Evolutionary conservation across 1,284 basidiomycete species (phyloP).

Genomic region (Fomitopsis schrenkii): DNA sequence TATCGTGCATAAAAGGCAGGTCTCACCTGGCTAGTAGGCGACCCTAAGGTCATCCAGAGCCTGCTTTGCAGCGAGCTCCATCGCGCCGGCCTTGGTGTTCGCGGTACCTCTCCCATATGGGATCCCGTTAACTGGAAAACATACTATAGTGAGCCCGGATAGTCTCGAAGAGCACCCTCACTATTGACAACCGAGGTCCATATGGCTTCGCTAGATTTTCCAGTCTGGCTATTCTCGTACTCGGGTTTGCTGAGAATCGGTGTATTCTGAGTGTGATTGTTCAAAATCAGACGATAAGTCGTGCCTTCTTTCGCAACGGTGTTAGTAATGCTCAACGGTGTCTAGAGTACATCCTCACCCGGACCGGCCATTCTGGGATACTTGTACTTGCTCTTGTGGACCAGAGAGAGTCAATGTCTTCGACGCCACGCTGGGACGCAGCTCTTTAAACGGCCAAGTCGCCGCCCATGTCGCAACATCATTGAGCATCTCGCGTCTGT

Average conservation of each 20-base stretch:
- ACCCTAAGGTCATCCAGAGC: not conserved
- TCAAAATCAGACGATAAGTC: not conserved
- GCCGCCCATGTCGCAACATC: not conserved
- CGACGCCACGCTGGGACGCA: not conserved
- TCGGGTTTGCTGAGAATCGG: not conserved
- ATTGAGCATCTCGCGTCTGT: not conserved
- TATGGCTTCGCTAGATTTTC: not conserved
- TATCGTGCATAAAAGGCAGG: too few species aligned
- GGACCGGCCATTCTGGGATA: not conserved
- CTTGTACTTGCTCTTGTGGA: not conserved
- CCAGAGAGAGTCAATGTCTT: not conserved
- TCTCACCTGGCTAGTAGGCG: not conserved
- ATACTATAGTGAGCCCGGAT: not conserved
- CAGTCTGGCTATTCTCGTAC: not conserved
- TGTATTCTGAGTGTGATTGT: not conserved
- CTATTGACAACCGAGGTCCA: not conserved
- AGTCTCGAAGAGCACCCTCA: not conserved
- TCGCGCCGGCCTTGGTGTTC: not conserved
- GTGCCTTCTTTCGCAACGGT: not conserved
- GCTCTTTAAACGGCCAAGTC: not conserved
- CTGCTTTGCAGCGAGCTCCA: not conserved
- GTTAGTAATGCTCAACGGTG: not conserved
- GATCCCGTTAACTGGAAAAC: not conserved
- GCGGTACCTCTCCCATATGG: not conserved
- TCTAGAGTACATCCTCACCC: too few species aligned